Base-by-base conservation (phyloP, 495 filamentous ascomycete genomes). In the Aspergillus coremiiformis region DNA sequence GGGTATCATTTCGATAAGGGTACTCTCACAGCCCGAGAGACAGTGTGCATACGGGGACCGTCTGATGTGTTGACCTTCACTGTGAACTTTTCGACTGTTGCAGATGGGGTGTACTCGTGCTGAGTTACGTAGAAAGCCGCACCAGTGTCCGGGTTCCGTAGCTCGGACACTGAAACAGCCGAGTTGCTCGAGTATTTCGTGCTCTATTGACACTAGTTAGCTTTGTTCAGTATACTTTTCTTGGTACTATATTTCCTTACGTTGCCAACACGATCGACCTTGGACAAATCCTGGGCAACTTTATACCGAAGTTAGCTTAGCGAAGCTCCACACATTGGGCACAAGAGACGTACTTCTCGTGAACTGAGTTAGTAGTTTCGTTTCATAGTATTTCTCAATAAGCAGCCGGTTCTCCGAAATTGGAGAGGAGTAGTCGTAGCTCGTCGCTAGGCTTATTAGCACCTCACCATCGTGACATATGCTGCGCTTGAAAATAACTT, bases 371-470 rank as follows among this genome's bases (percentile, higher is more conserved):
- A 84, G 57, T 35, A 79, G 64, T 52, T 85, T 85, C 7, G 78
- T 83, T 61, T 84, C 80, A 47, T 77, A 72, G 54, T 78, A 83
- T 54, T 84, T 84, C 39, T 68, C 67, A 1, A 75, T 68, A 23
- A 84, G 79, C 9, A 65, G 63, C n/a, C 81, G 73, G 49, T 76
- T 75, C 48, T 84, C 81, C 3, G 74, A 73, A 33, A 83, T 80
- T 3, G 81, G 80, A 2, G 79, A 71, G 3, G 77, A 79, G 59
- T 84, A 82, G 56, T 83, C 80, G 48, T 83, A 82, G 27, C 76
- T 79, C n/a, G 68, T 76, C 4, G 66, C 75, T 41, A 21, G 15
- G 9, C n/a, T 21, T 6, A 41, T 41, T 14, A 41, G 17, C n/a
- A 41, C 8, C 37, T 17, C 3, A 17, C 12, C 1, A 8, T 19